Evolutionary conservation across 306 rosid species (phyloP).

Genomic region (Begonia fuchsioides): DNA sequence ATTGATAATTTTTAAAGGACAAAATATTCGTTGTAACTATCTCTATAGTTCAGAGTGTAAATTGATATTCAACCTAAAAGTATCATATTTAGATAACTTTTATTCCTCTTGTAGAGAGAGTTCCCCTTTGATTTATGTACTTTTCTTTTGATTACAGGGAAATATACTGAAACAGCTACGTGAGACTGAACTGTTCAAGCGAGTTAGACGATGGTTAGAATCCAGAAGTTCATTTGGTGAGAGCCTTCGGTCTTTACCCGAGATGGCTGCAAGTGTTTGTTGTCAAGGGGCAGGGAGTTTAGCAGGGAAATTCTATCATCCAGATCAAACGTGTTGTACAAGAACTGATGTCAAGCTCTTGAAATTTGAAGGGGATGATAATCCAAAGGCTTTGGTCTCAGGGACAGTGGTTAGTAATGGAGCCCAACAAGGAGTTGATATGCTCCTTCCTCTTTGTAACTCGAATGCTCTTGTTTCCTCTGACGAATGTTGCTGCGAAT

Average conservation of each 20-base stretch:
- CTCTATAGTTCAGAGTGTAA: no score
- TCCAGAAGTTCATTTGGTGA: slow-evolving; percentile 25
- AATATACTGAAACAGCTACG: slow-evolving; percentile 54
- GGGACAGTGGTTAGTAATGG: slow-evolving; percentile 48
- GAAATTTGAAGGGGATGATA: slow-evolving; percentile 23
- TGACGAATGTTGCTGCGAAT: slow-evolving; percentile 50
- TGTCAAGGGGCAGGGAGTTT: slow-evolving; percentile 58
- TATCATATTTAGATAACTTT: no score
- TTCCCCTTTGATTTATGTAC: no score
- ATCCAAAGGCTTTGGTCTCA: slow-evolving; percentile 41
- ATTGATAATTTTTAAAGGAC: no score
- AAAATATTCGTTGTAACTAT: no score
- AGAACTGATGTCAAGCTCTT: slow-evolving; percentile 34
- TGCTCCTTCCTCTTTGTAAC: slow-evolving; percentile 47
- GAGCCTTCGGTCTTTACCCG: slow-evolving; percentile 19
- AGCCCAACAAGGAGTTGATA: slow-evolving; percentile 49
- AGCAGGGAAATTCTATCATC: slow-evolving; percentile 20
- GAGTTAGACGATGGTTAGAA: slow-evolving; percentile 40
- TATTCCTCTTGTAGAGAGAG: no score
- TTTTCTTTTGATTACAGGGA: slow-evolving; percentile 40
- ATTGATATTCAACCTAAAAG: no score
- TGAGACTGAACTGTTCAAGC: slow-evolving; percentile 47
- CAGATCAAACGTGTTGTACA: slow-evolving; percentile 21
- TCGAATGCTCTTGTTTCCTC: slow-evolving; percentile 7
- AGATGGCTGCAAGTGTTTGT: slow-evolving; percentile 41